Evolutionary conservation across 208 protist genomes (phyloP), one percentile per base, ranked within the genome.

Genomic region (Leishmania guyanensis): DNA sequence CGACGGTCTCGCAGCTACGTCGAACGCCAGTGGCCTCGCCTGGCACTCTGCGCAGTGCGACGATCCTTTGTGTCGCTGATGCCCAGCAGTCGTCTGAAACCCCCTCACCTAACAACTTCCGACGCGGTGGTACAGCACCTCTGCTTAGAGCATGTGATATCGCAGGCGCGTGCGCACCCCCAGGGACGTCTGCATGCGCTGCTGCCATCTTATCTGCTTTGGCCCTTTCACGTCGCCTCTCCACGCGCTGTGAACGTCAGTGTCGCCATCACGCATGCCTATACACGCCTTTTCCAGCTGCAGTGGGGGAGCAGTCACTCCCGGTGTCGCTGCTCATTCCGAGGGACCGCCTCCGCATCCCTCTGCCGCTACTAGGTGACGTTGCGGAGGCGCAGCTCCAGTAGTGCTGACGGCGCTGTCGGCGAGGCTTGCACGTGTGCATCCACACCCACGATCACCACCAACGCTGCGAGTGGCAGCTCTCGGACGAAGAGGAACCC

Each of bases 221-320:
- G 74, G 69, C 29, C 16, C 66, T 16, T 20, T 33, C 26, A 36
- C 17, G 50, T 48, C 54, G 22, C 10, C 82, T 8, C 68, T 92
- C 54, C 60, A 46, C 6, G 73, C 56, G 84, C 81, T 39, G 33
- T 78, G 14, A 53, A 58, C 33, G 80, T 82, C 20, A 84, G 81
- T 70, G 75, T 53, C 6, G 74, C 77, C 62, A 80, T 91, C 65
- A 90, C 88, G 36, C 71, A 68, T 29, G 78, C 75, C 50, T 94
- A 90, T 83, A 62, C 88, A 8, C 60, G 22, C 36, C 91, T 90
- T 66, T 85, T 92, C 77, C 73, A 70, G n/a, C 76, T 85, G 17
- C 75, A 85, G 64, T 91, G 91, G 89, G 89, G 88, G 26, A 84
- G 80, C 68, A 64, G 75, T 80, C 62, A 58, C 48, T 93, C 72